Conservation (phyloP, 2,329 filamentous ascomycete species). For the Sporothrix pseudoabietina region DNA sequence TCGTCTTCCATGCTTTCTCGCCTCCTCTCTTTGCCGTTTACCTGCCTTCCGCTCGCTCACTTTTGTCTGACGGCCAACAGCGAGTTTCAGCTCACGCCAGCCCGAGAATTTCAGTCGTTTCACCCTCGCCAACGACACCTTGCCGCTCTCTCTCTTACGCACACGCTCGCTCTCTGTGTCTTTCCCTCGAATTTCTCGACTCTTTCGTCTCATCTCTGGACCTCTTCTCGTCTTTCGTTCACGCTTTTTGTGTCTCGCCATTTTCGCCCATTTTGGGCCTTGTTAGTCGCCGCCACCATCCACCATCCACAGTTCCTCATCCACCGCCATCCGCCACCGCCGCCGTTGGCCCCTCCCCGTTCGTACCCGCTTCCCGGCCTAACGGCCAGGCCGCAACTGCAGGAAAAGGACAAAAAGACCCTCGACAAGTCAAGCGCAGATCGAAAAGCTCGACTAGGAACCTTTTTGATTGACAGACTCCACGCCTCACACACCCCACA, state of each 20-base stretch:
- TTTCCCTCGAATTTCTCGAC: background rate
- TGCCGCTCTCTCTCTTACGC: background rate
- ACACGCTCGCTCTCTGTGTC: background rate
- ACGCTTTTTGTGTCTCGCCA: slow-evolving; percentile 1
- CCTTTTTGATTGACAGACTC: background rate
- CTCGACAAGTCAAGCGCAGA: slow-evolving; percentile 3
- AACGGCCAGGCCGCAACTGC: background rate
- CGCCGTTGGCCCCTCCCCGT: slow-evolving; percentile 9
- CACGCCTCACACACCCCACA: background rate
- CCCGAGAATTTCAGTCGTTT: background rate
- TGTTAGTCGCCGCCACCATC: slow-evolving; percentile 14
- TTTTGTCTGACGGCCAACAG: slow-evolving; percentile 8
- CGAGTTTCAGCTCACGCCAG: slow-evolving; percentile 3
- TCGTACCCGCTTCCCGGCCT: slow-evolving; percentile 17
- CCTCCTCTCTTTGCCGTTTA: background rate
- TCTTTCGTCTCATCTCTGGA: background rate
- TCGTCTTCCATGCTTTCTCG: background rate
- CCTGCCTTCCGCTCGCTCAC: slow-evolving; percentile 10
- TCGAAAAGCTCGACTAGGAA: background rate
- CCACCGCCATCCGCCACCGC: background rate
- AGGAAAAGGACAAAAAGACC: background rate
- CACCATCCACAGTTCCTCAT: background rate
- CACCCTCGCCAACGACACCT: background rate
- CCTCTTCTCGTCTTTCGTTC: background rate
- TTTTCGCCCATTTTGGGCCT: background rate